Evolutionary conservation across 208 protist genomes (phyloP), one percentile per base, ranked within the genome.

Genomic region (Trypanosoma congolense): DNA sequence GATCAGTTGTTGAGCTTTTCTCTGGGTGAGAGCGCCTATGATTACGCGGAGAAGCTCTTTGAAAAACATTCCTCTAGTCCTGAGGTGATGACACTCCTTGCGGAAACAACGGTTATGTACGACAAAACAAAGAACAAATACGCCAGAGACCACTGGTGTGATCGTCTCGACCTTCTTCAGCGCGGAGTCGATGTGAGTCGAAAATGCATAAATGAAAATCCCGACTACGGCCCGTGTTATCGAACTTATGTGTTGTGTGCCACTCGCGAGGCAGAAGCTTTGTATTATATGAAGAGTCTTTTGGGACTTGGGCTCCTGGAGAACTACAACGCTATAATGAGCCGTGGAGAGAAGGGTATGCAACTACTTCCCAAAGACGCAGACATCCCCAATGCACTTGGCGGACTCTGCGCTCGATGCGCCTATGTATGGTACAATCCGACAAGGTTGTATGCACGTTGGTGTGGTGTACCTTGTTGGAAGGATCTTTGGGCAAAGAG

Each of bases 171-270:
- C 47, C 74, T 93, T 4, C 64, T 93, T 21, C 86, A 93, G 62
- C 77, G 79, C 35, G 86, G 77, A 35, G 78, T 93, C 14, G 86
- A 93, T 50, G 81, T 90, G n/a, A 93, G 80, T 61, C 76, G 81
- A 38, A 89, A 90, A 66, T 93, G 86, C 65, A 83, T 93, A 42
- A 84, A 88, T 30, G 82, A 93, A 57, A 79, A 93, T 65, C 76
- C 69, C 12, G 65, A 86, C 18, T 89, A 89, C 56, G 80, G 80
- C 10, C 86, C 81, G 44, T 93, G 86, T 65, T 89, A 87, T 68
- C 77, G 86, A 60, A 81, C 77, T 54, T 90, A 88, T 51, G 81
- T 90, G 25, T 56, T 93, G 61, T 84, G 73, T 53, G 82, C 86
- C 21, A 73, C 79, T 16, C 73, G 81, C 19, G 79, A 87, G 60